Percentiles rank a stretch among this genome's conserved stretches.
Conservation (phyloP, 768 basidiomycete species). For the Boletus huronensis region DNA sequence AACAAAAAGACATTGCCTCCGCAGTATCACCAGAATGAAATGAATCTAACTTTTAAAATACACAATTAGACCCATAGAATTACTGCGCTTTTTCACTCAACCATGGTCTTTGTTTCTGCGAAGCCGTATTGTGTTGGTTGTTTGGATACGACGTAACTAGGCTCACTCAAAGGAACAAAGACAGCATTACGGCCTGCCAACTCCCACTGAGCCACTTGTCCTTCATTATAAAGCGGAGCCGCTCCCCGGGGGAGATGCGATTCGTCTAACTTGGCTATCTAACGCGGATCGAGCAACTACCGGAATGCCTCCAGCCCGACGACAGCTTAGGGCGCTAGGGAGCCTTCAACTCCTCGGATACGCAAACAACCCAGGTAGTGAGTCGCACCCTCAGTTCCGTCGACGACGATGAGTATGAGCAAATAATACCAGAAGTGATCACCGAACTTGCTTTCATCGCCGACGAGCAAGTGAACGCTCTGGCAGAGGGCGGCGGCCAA, state of each 20-base stretch:
- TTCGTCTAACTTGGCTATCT: background rate
- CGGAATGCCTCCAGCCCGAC: constrained; percentile 23
- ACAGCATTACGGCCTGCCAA: background rate
- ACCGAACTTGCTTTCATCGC: constrained; percentile 26
- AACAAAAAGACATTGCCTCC: constrained; percentile 6
- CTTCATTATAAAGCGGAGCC: constrained; percentile 10
- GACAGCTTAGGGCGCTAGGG: constrained; percentile 15
- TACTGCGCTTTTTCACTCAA: background rate
- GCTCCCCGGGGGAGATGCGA: background rate
- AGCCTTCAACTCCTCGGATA: constrained; percentile 21
- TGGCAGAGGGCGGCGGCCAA: background rate
- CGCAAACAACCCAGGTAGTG: constrained; percentile 26
- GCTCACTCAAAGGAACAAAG: constrained; percentile 8
- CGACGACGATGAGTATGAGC: background rate
- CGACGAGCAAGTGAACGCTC: constrained; percentile 7
- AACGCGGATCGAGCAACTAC: background rate
- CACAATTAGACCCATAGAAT: too few species aligned
- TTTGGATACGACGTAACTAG: constrained; percentile 5
- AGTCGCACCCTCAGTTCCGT: constrained; percentile 1
- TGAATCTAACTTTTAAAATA: too few species aligned
- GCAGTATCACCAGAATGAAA: background rate
- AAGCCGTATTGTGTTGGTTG: constrained; percentile 10
- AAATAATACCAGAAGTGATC: constrained; percentile 17
- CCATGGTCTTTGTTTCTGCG: background rate
- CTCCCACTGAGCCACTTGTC: background rate